Evolutionary conservation across 805 yeast species (phyloP).

Genomic region (Candida pseudofarinosa): DNA sequence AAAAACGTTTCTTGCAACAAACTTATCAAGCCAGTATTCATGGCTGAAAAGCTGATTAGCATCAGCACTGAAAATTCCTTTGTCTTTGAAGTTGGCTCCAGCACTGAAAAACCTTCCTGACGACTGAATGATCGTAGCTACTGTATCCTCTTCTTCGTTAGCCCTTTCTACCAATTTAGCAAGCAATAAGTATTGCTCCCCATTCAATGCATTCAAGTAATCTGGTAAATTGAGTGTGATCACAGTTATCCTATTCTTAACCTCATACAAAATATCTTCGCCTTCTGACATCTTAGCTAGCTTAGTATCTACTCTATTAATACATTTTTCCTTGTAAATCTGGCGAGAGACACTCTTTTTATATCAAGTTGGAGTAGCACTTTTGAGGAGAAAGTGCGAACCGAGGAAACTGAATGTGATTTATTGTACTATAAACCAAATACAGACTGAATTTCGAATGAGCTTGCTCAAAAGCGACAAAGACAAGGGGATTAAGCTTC

Average conservation of each 20-base stretch:
- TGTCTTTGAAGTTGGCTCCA: constrained; percentile 69
- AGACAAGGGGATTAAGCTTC: no score
- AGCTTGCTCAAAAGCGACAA: no score
- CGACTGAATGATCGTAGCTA: constrained; percentile 63
- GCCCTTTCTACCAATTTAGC: constrained; percentile 60
- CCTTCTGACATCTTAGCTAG: constrained; percentile 13
- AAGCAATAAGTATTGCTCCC: constrained; percentile 57
- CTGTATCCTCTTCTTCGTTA: constrained; percentile 55
- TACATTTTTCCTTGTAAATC: no score
- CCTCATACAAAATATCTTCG: constrained; percentile 36
- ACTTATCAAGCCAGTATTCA: constrained; percentile 49
- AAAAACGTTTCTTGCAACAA: constrained; percentile 68
- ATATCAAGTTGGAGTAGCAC: no score
- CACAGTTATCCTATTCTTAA: constrained; percentile 47
- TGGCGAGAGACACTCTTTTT: no score
- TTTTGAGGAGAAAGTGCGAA: neutral
- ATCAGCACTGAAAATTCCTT: constrained; percentile 25
- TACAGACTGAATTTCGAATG: no score
- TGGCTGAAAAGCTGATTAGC: constrained; percentile 29
- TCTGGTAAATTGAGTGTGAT: constrained; percentile 65
- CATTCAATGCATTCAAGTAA: constrained; percentile 62
- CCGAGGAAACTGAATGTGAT: neutral
- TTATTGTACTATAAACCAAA: no score
- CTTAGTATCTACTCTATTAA: no score
- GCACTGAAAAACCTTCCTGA: constrained; percentile 77